Base-by-base conservation (phyloP, 345 rosid species). In the Eucalyptus fibrosa region DNA sequence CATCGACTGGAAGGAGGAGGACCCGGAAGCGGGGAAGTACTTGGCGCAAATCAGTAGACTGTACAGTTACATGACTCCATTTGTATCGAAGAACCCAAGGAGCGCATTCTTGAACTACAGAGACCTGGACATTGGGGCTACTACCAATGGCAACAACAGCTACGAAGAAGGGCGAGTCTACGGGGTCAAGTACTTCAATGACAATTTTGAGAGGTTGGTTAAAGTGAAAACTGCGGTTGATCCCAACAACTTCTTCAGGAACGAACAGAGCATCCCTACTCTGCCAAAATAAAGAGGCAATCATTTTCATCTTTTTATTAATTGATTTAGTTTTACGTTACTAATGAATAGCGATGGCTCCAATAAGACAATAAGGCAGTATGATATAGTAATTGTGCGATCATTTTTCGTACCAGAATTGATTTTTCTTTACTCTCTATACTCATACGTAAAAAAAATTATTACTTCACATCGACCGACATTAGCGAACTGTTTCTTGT, bases 261-360 rank as follows among this genome's bases (percentile, higher is more conserved):
- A 93, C 44, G 93, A 94, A 86, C 94, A 93, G 90, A 91, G 94
- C 89, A 93, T 94, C 59, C 94, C 95, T 28, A 72, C 87, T 32
- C 80, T 51, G 45, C 83, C 88, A 53, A 87, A 55, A n/a, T 55
- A 42, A 53, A 15, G 10, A 87, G 47, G 88, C 88, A 32, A 60
- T 60, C 67, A 90, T 56, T 56, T 56, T 24, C 62, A 11, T 56
- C 13, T 56, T 24, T 24, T 56, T 56, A 56, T 5, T 56, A 56
- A 10, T 24, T 24, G 30, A 56, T 56, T 56, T 56, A 11, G 62
- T 23, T 56, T 23, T 24, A 56, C 3, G 30, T 56, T 60, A 28
- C 8, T 6, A 30, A 60, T 28, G 69, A 60, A 12, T 60, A 60
- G 69, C 7, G 8, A 60, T 60, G 6, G 32, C 32, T 28, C 16